Evolutionary conservation across 768 basidiomycete species (phyloP), one percentile per base, ranked within the genome.

Genomic region (Boletus sensibilis): DNA sequence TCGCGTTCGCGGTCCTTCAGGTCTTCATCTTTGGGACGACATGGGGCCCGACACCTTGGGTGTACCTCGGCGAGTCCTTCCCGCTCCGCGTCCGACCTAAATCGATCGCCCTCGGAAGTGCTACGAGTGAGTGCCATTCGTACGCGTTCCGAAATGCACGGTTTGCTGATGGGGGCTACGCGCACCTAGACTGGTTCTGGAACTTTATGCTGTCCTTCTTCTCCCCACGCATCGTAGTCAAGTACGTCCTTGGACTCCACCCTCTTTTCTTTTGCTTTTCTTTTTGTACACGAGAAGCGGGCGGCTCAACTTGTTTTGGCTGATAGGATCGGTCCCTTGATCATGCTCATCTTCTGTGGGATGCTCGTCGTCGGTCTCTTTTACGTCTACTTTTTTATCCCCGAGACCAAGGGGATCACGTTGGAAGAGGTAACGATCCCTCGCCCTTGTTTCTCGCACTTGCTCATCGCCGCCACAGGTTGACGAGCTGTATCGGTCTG

Each of bases 1-100:
- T 92, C 58, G 79, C 88, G 0, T 90, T 91, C 62, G 90, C 87
- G 0, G 80, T 91, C n/a, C 71, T 90, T 25, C 88, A 91, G 50
- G 86, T 92, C 27, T 82, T 85, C 62, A 79, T 81, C 11, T 91
- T 81, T 69, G 82, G 82, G 2, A 79, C 85, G 57, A 90, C 88
- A 74, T 91, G 88, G 88, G 88, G 88, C 13, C 86, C 87, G 8
- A 85, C 82, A 34, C 87, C 86, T 60, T 85, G 83, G 84, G 88
- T 88, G 7, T 88, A 88, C 64, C 79, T 89, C 33, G 87, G 87
- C 50, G 88, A 91, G 75, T 86, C 83, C 20, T 92, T 91, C 81
- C 90, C 89, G 14, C 82, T 92, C 23, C 84, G 88, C 45, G 86
- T 92, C 43, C 81, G 89, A 54, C 81, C 90, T 7, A 90, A 90